Base-by-base conservation (phyloP, 371 early-diverging fungal species). In the Mucor saturninus region DNA sequence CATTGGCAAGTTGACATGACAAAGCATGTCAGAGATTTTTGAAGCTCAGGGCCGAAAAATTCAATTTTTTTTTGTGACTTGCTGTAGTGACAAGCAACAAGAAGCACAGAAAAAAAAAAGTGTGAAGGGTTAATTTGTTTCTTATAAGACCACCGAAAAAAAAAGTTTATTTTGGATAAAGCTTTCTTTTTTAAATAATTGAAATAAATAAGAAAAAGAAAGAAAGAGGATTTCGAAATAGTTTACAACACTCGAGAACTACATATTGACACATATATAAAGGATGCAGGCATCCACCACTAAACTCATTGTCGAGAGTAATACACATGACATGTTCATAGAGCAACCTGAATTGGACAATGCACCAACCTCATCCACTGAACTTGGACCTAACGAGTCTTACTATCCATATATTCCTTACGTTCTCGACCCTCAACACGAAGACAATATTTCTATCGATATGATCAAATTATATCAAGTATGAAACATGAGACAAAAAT, bases 251-350 rank as follows among this genome's bases (percentile, higher is more conserved):
- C 39, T 46, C 15, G 9, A 10, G 30, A 2, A 50, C 10, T 9
- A 50, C 7, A 31, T 7, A 49, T 9, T 15, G 2, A 49, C 7
- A 21, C 21, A 7, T 46, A 68, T 6, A 46, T n/a, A 64, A 59
- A 69, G 69, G 69, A 69, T 69, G 69, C 69, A 69, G 65, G 62
- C 61, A 58, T 61, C 69, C 65, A 65, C 13, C 28, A 30, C 53
- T 58, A 56, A 37, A 56, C 56, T 26, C 15, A 46, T 3, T 21
- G 21, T 21, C 9, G 46, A 46, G 46, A 21, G 26, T 46, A 21
- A 46, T 26, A 5, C 2, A 46, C 46, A 15, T 21, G 46, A 46
- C n/a, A n/a, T 50, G 7, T 26, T 30, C 30, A 29, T 30, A 31
- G 26, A 50, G 30, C 26, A 50, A 46, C 48, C 4, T 13, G 50